Evolutionary conservation across 2,329 filamentous ascomycete species (phyloP).

Genomic region (Diaporthe velutina): DNA sequence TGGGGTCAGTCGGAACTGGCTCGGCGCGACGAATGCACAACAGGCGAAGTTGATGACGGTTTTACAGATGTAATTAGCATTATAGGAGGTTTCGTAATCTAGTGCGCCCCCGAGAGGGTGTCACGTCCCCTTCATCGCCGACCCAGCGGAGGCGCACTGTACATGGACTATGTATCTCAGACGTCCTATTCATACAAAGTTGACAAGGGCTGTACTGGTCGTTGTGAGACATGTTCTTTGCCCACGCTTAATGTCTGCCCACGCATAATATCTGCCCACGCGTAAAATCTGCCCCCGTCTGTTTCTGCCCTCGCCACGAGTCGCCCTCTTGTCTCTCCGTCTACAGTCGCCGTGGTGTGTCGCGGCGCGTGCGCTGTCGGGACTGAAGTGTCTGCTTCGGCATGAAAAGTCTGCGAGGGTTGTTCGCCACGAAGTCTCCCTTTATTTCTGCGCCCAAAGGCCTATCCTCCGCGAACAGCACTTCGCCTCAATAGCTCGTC

Average conservation of each 20-base stretch:
- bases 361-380: neutral
- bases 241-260: no score
- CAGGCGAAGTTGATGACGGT: neutral
- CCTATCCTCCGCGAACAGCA: neutral
- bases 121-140: neutral
- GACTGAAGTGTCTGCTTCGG: neutral
- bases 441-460: no score
- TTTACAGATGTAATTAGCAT: slow-evolving; percentile 16
- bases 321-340: neutral
- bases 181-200: neutral
- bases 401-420: neutral
- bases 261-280: no score
- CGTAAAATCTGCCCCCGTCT: neutral
- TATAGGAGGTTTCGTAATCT: neutral
- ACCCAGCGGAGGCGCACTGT: neutral
- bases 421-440: neutral
- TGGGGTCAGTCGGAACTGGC: neutral
- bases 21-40: neutral
- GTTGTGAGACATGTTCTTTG: neutral
- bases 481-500: no score
- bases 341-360: neutral
- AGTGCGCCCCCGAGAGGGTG: neutral
- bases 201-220: neutral
- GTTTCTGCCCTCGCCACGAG: neutral
- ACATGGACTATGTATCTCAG: neutral